Evolutionary conservation across 768 basidiomycete species (phyloP).

Genomic region (Pleurotus tuber-regium): DNA sequence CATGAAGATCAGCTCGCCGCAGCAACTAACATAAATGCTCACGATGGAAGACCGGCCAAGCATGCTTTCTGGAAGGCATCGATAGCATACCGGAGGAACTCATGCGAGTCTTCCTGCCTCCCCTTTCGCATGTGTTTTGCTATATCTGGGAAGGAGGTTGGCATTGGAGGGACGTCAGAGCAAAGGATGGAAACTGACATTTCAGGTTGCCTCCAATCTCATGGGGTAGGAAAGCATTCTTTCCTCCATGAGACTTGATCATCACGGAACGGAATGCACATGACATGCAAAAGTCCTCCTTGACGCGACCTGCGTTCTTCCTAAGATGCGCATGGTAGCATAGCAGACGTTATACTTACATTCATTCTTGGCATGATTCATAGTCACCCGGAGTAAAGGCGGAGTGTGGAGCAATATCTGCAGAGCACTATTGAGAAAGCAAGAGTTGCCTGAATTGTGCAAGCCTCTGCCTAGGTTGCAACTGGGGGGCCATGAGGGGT

Average conservation of each 20-base stretch:
- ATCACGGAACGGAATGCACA: conserved; percentile 66
- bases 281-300: conserved; percentile 73
- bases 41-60: conserved; percentile 71
- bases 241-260: conserved; percentile 45
- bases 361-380: conserved; percentile 44
- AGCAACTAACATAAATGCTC: conserved; percentile 25
- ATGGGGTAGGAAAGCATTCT: conserved; percentile 57
- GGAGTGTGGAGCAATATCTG: conserved; percentile 94
- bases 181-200: conserved; percentile 39
- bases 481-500: conserved; percentile 58
- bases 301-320: conserved; percentile 33
- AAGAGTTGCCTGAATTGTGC: conserved; percentile 88
- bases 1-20: background rate
- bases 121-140: conserved; percentile 89
- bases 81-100: conserved; percentile 92
- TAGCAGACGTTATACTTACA: conserved; percentile 49
- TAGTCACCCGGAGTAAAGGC: conserved; percentile 68
- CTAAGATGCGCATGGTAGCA: conserved; percentile 11
- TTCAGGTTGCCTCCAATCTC: conserved; percentile 67
- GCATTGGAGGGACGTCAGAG: background rate
- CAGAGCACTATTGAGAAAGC: conserved; percentile 92
- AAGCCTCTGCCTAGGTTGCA: conserved; percentile 59
- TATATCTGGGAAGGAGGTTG: conserved; percentile 53
- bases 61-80: conserved; percentile 89
- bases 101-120: conserved; percentile 97